Evolutionary conservation across 1,284 basidiomycete genomes (phyloP).

Genomic region (Microbotryum violaceum): DNA sequence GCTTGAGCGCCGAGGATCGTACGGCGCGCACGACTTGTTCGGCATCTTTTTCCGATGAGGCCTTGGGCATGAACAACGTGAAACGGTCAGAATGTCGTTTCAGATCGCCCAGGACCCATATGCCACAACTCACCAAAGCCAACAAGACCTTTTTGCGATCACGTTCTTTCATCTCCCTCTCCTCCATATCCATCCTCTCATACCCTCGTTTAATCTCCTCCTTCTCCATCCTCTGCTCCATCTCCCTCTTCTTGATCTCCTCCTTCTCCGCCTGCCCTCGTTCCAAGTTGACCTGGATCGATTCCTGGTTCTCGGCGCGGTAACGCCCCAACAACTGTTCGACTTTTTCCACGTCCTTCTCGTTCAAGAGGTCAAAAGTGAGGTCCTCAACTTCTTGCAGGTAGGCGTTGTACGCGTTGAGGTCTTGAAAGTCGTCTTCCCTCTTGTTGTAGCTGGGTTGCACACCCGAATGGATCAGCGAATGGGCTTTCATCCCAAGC

Average conservation of each 20-base stretch:
- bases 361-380: conserved; percentile 92
- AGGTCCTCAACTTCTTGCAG: conserved; percentile 94
- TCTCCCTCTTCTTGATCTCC: conserved; percentile 57
- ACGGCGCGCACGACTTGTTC: conserved; percentile 27
- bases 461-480: neutral
- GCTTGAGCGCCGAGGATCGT: conserved; percentile 31
- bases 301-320: conserved; percentile 66
- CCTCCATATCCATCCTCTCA: conserved; percentile 41
- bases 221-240: conserved; percentile 54
- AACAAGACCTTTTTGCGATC: conserved; percentile 26
- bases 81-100: too few species aligned
- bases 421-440: conserved; percentile 75
- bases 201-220: conserved; percentile 44
- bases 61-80: conserved; percentile 2
- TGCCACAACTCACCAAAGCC: conserved; percentile 14
- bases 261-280: conserved; percentile 59
- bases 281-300: conserved; percentile 70
- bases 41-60: conserved; percentile 14
- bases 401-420: conserved; percentile 88
- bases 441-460: conserved; percentile 77
- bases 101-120: too few species aligned
- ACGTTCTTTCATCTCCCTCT: conserved; percentile 53
- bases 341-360: conserved; percentile 74
- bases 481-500: neutral
- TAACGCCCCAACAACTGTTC: conserved; percentile 75